phyloP scores from a whole-genome alignment of 306 rosid genomes.

The Macrotyloma uniflorum region DNA sequence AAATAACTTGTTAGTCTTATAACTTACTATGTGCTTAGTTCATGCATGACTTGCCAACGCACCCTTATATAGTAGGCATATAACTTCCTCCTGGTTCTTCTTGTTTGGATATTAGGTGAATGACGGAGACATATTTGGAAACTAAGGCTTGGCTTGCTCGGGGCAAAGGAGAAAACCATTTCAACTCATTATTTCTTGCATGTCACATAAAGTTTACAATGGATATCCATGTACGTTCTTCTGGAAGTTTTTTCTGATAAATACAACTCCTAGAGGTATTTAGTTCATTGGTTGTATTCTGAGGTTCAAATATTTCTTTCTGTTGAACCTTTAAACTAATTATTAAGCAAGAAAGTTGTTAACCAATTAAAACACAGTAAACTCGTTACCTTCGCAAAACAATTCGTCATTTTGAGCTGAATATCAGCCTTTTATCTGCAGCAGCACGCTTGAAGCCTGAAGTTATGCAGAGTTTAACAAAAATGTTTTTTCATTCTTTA shows the following conservation, averaged over 20 bases:
- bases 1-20: slow-evolving; percentile 2
- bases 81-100: slow-evolving; percentile 61
- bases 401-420: not conserved
- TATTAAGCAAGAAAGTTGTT: slow-evolving; percentile 24
- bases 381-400: not conserved
- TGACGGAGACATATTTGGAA: slow-evolving; percentile 38
- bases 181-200: slow-evolving; percentile 49
- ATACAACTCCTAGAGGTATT: not conserved
- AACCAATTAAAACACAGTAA: not conserved
- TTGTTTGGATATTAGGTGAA: slow-evolving; percentile 62
- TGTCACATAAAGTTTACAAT: slow-evolving; percentile 59
- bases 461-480: not conserved
- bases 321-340: not conserved
- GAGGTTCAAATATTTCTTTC: slow-evolving; percentile 31
- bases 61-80: slow-evolving; percentile 52
- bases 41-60: slow-evolving; percentile 51
- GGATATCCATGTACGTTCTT: slow-evolving; percentile 11
- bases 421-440: not conserved
- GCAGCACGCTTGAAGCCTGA: slow-evolving; percentile 12
- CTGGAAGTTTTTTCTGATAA: slow-evolving; percentile 11
- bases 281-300: slow-evolving; percentile 38
- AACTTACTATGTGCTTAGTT: not conserved
- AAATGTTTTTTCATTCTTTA: not conserved
- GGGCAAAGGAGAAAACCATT: not conserved
- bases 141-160: slow-evolving; percentile 35